phyloP scores from a whole-genome alignment of 2,329 filamentous ascomycete species.

The Orbilia quercus region DNA sequence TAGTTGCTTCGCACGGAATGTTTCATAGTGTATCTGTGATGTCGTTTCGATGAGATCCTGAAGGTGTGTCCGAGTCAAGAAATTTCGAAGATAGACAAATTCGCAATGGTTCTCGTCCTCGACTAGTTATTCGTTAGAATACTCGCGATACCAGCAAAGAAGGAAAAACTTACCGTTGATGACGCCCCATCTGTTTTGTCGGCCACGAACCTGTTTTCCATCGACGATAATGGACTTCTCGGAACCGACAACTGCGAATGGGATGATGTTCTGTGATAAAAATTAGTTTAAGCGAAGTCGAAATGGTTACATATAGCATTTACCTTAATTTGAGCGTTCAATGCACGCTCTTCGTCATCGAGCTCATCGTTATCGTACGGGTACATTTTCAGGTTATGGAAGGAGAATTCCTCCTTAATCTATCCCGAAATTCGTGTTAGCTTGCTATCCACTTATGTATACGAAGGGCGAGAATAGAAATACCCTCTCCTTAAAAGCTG shows the following conservation, averaged over 20 bases:
- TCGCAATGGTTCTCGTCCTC: slow-evolving; percentile 99
- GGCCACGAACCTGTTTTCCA: slow-evolving; percentile 95
- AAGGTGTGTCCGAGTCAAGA: slow-evolving; percentile 96
- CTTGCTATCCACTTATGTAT: neutral
- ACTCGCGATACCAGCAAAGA: neutral
- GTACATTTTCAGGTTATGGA: slow-evolving; percentile 99
- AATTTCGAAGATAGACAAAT: slow-evolving; percentile 98
- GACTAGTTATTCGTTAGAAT: slow-evolving; percentile 66
- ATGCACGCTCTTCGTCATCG: slow-evolving; percentile 91
- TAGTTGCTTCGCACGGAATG: slow-evolving; percentile 99
- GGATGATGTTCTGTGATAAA: slow-evolving; percentile 86
- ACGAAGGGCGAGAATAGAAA: slow-evolving; percentile 1
- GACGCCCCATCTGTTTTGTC: slow-evolving; percentile 98
- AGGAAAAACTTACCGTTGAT: slow-evolving; percentile 73
- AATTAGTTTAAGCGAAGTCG: slow-evolving; percentile 5
- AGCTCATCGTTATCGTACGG: slow-evolving; percentile 99
- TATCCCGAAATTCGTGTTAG: slow-evolving; percentile 10
- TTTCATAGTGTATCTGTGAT: slow-evolving; percentile 99
- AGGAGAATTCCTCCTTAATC: slow-evolving; percentile 99
- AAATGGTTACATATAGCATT: slow-evolving; percentile 57
- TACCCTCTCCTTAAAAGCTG: slow-evolving; percentile 89
- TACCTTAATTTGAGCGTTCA: slow-evolving; percentile 98
- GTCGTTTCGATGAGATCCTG: slow-evolving; percentile 99
- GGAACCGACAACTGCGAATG: slow-evolving; percentile 96
- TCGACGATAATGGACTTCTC: slow-evolving; percentile 98